Base-by-base conservation (phyloP, 805 yeast genomes). In the Wickerhamiella lipophila region DNA sequence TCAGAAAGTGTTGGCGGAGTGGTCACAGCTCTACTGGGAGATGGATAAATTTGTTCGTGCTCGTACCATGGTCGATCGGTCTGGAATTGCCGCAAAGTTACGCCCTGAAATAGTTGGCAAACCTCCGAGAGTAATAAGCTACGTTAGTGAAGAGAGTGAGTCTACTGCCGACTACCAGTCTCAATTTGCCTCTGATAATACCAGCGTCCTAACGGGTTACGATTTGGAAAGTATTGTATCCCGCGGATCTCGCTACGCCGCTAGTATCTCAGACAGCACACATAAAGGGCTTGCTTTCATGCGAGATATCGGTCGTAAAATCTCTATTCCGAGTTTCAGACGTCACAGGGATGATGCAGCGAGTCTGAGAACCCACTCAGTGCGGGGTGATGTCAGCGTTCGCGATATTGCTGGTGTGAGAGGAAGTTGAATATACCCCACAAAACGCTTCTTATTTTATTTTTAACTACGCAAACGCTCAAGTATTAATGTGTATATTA, bases 31-130 rank as follows among this genome's bases (percentile, higher is more conserved):
- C 58, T 88, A 81, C 66, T 72, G 75, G 60, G 63, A 68, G 44
- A 64, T 84, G 50, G 97, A 92, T 60, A 89, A 92, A 1, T 86
- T 82, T 55, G 64, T 86, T 43, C 79, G 98, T 64, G 78, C 81
- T 41, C 78, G 87, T 54, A 78, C 86, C 40, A 67, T 79, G 35
- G 83, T 77, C 60, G 98, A 92, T 65, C 75, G 94, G 58, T 69
- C 74, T 50, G 88, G 92, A 13, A 53, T 64, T 21, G 61, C 77
- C 32, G 85, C 81, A 12, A 13, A 19, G 12, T 23, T 40, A 3
- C 43, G 43, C 43, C 41, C 41, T 15, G 41, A 36, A 11, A 36
- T 15, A 3, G 19, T 36, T 5, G 41, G 41, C 41, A 36, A 36
- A 21, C 41, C 41, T 3, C 41, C 41, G 3, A 18, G 41, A 11